phyloP scores from a whole-genome alignment of 2,329 filamentous ascomycete genomes.

The Paecilomyces sp. region DNA sequence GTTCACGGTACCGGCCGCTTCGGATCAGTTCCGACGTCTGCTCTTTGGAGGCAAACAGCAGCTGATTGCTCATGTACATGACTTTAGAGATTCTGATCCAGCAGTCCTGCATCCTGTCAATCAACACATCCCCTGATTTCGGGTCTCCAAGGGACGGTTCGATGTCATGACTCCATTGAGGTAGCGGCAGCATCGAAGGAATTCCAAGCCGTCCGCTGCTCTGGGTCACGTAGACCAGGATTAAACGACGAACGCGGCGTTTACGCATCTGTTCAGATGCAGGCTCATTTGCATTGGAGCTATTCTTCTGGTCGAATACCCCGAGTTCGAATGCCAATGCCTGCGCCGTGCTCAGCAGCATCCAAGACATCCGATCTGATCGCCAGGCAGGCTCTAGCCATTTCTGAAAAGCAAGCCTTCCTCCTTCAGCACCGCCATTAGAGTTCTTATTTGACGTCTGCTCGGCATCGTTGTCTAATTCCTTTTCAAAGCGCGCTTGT shows the following conservation, averaged over 20 bases:
- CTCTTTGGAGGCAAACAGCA: constrained; percentile 78
- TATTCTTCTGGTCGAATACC: constrained; percentile 85
- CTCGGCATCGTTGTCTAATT: constrained; percentile 32
- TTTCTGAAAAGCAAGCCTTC: constrained; percentile 74
- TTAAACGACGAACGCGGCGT: constrained; percentile 74
- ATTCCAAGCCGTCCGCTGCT: constrained; percentile 87
- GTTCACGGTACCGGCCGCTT: constrained; percentile 72
- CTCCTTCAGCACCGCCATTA: constrained; percentile 65
- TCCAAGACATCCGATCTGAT: constrained; percentile 95
- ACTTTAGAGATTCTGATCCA: constrained; percentile 91
- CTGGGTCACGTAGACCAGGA: constrained; percentile 88
- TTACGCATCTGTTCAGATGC: constrained; percentile 63
- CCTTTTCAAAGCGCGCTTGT: constrained; percentile 49
- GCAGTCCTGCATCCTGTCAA: constrained; percentile 64
- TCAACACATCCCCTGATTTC: constrained; percentile 26
- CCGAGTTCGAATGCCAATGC: constrained; percentile 88
- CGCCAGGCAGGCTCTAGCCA: constrained; percentile 97
- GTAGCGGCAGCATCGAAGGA: constrained; percentile 78
- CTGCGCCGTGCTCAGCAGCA: constrained; percentile 86
- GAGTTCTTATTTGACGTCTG: constrained; percentile 38
- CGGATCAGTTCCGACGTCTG: constrained; percentile 86
- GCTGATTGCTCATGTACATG: constrained; percentile 85
- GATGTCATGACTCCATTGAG: constrained; percentile 35
- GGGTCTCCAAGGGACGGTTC: constrained; percentile 22
- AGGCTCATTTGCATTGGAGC: constrained; percentile 49